Evolutionary conservation across 2,329 filamentous ascomycete species (phyloP).

Genomic region (Fusarium tanahbumbuense): DNA sequence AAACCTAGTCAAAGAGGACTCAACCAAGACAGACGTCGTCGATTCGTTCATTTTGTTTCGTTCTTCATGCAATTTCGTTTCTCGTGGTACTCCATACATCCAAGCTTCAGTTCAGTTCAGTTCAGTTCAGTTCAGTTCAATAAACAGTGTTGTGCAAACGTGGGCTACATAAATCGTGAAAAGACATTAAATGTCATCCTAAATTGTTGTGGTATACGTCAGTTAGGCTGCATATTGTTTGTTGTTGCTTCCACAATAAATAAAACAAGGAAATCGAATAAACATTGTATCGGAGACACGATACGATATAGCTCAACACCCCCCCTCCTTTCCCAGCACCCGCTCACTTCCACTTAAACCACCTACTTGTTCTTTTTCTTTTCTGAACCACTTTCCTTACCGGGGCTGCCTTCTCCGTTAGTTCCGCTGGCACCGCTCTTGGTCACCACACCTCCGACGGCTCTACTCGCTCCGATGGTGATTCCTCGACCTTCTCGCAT

Average conservation of each 20-base stretch:
- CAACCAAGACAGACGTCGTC: neutral
- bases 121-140: neutral
- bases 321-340: neutral
- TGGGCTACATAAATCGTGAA: conserved; percentile 8
- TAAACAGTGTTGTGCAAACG: neutral
- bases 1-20: neutral
- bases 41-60: neutral
- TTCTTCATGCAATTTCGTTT: neutral
- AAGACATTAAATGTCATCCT: conserved; percentile 2
- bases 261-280: conserved; percentile 22
- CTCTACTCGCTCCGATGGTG: conserved; percentile 54
- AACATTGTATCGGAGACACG: conserved; percentile 6
- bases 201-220: neutral
- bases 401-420: conserved; percentile 27
- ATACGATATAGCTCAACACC: neutral
- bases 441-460: conserved; percentile 52
- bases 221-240: neutral
- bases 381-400: conserved; percentile 24
- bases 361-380: conserved; percentile 37
- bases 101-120: neutral
- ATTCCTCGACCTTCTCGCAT: conserved; percentile 55
- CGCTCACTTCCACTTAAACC: neutral
- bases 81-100: neutral
- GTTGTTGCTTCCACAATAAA: conserved; percentile 9
- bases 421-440: conserved; percentile 39